Conservation (phyloP, 805 yeast species). For the Kockiozyma suomiensis region DNA sequence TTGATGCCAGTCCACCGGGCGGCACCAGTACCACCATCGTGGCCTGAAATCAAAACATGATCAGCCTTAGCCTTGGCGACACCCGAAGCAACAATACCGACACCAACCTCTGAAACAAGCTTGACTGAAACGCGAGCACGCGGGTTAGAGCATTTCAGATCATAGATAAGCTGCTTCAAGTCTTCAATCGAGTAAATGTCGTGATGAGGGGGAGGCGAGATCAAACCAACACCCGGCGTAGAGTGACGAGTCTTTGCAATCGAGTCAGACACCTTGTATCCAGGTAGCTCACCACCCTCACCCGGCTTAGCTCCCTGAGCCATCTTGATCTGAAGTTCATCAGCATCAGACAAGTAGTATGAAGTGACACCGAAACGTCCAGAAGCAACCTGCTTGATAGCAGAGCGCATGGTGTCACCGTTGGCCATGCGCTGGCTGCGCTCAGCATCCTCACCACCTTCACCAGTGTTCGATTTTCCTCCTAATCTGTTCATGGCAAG, state of each 20-base stretch:
- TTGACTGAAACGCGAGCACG: slow-evolving; percentile 96
- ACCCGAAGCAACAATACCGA: slow-evolving; percentile 98
- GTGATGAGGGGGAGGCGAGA: slow-evolving; percentile 98
- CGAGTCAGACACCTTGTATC: slow-evolving; percentile 81
- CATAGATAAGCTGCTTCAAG: slow-evolving; percentile 93
- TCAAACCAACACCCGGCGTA: slow-evolving; percentile 93
- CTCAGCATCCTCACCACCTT: slow-evolving; percentile 98
- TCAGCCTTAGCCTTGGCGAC: slow-evolving; percentile 99
- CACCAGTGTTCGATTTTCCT: slow-evolving; percentile 98
- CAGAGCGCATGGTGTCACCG: slow-evolving; percentile 99
- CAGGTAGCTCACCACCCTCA: slow-evolving; percentile 99
- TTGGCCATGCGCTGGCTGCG: slow-evolving; percentile 75
- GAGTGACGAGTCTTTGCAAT: slow-evolving; percentile 97
- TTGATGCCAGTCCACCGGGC: slow-evolving; percentile 96
- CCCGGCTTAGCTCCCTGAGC: slow-evolving; percentile 99
- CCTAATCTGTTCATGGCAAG: slow-evolving; percentile 98
- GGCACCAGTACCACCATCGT: slow-evolving; percentile 99
- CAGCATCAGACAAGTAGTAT: slow-evolving; percentile 90
- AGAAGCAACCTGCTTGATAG: slow-evolving; percentile 96
- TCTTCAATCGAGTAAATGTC: slow-evolving; percentile 98
- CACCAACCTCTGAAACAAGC: slow-evolving; percentile 97
- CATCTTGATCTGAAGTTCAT: slow-evolving; percentile 96
- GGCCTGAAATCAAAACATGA: slow-evolving; percentile 92
- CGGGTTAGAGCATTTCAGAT: slow-evolving; percentile 94
- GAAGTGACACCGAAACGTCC: slow-evolving; percentile 99